Evolutionary conservation across 2,329 filamentous ascomycete genomes (phyloP), one percentile per base, ranked within the genome.

Genomic region (Periconia digitata): DNA sequence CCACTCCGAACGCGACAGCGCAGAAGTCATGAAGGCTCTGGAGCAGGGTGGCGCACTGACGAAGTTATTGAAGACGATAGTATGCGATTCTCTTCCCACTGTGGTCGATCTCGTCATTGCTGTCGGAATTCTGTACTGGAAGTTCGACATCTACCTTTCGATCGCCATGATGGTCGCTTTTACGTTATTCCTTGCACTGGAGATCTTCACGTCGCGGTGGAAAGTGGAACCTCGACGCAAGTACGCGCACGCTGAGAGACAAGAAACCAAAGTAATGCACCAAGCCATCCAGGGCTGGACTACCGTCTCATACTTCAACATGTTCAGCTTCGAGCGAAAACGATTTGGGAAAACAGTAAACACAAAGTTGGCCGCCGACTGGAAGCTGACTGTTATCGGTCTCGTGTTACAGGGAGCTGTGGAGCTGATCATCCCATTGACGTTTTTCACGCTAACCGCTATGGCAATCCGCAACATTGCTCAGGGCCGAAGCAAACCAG

Each of bases 1-100:
- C n/a, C 85, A 89, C 60, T 84, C 88, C 44, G 76, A 87, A 40
- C 83, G 88, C 79, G 77, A 80, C 44, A 82, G 81, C 1, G 83
- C 80, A 3, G 80, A 85, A 51, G 71, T 87, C 1, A 82, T 82
- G 66, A 78, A 80, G 51, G 79, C 82, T 1, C 76, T 87, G 21
- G 74, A 78, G 40, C 83, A 85, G 55, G 85, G 82, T 1, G 71
- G 76, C 48, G 74, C 80, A 2, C 70, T 87, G 7, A 78, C 78
- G 24, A 73, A 79, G 32, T 63, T 87, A 2, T 66, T 87, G 6
- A 79, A 85, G 23, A 76, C 76, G 13, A 63, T 83, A 8, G 66
- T 82, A 4, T 80, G 86, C 48, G 72, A 79, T 15, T 75, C 73
- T 16, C 73, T 87, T 1, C 85, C 83, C 0, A 84, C 84, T 66